A percentile compares a stretch with the other conserved stretches of the same genome.
These are phyloP conservation scores for Penicillium sp. DNA, from an alignment of 2,329 filamentous ascomycete species.

Conservation along the genomic window DNA sequence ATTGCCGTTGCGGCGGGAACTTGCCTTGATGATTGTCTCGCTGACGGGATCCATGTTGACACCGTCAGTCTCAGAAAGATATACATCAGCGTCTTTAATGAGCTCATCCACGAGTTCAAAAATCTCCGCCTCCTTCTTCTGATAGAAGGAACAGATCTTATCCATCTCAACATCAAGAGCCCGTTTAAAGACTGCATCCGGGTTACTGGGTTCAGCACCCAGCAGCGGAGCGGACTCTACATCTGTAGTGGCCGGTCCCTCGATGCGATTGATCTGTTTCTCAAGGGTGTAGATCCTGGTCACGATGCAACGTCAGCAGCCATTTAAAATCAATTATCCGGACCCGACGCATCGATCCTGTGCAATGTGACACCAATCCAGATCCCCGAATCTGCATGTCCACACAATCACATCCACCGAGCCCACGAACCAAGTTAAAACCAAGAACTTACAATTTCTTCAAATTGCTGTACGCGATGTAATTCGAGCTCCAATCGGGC, in stretches of 20 bases:
- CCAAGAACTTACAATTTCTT: constrained; percentile 79
- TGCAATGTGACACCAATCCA: constrained; percentile 24
- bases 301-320: constrained; percentile 11
- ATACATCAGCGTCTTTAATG: constrained; percentile 69
- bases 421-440: background rate
- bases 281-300: constrained; percentile 89
- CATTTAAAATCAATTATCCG: constrained; percentile 4
- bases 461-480: constrained; percentile 96
- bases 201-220: constrained; percentile 57
- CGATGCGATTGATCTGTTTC: constrained; percentile 68
- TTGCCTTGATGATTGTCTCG: constrained; percentile 43
- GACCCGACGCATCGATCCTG: constrained; percentile 2
- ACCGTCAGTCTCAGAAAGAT: constrained; percentile 57
- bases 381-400: background rate
- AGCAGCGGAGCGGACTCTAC: constrained; percentile 84
- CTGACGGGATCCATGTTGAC: constrained; percentile 44
- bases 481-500: constrained; percentile 98
- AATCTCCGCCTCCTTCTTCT: constrained; percentile 83
- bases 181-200: constrained; percentile 76
- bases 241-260: constrained; percentile 58
- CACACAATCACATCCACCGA: background rate
- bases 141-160: constrained; percentile 90
- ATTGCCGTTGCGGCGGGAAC: constrained; percentile 15
- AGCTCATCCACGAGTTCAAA: constrained; percentile 75
- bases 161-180: constrained; percentile 86